Conservation (phyloP, 768 basidiomycete genomes). For the Clitopilus hobsonii region DNA sequence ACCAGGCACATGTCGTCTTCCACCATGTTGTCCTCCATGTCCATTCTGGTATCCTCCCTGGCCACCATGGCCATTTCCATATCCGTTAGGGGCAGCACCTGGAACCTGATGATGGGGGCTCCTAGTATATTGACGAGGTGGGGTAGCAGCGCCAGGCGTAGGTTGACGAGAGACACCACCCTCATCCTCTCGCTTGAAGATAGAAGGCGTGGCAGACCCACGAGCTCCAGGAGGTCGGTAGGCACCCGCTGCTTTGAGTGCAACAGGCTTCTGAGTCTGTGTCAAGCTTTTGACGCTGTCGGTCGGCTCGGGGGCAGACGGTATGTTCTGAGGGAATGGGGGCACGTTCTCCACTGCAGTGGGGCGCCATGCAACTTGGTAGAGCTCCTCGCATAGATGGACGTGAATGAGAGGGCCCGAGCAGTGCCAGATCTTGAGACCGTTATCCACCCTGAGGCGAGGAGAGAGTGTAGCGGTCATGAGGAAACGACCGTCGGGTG, state of each 20-base stretch:
- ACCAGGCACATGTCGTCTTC: constrained; percentile 71
- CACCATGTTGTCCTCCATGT: constrained; percentile 24
- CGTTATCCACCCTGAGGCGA: constrained; percentile 93
- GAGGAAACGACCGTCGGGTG: constrained; percentile 87
- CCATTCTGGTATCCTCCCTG: constrained; percentile 27
- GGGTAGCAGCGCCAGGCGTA: constrained; percentile 48
- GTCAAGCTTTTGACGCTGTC: constrained; percentile 48
- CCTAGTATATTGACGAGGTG: constrained; percentile 55
- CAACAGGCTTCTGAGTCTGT: constrained; percentile 47
- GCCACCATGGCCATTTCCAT: constrained; percentile 22
- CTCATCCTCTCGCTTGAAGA: constrained; percentile 91
- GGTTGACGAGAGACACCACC: constrained; percentile 59
- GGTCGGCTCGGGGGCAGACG: constrained; percentile 62
- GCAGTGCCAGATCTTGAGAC: constrained; percentile 95
- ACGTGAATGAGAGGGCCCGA: constrained; percentile 82
- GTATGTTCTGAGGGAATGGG: constrained; percentile 63
- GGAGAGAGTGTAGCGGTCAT: constrained; percentile 96
- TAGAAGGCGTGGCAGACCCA: constrained; percentile 80
- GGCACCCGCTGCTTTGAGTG: constrained; percentile 73
- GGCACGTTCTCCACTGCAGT: constrained; percentile 60
- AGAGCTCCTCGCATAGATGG: constrained; percentile 82
- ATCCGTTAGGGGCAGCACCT: constrained; percentile 35
- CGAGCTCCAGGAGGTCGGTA: constrained; percentile 94
- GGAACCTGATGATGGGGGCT: constrained; percentile 48
- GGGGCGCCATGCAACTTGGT: constrained; percentile 85